phyloP scores from a whole-genome alignment of 352 stramenopile species.

The Peronospora tabacina region DNA sequence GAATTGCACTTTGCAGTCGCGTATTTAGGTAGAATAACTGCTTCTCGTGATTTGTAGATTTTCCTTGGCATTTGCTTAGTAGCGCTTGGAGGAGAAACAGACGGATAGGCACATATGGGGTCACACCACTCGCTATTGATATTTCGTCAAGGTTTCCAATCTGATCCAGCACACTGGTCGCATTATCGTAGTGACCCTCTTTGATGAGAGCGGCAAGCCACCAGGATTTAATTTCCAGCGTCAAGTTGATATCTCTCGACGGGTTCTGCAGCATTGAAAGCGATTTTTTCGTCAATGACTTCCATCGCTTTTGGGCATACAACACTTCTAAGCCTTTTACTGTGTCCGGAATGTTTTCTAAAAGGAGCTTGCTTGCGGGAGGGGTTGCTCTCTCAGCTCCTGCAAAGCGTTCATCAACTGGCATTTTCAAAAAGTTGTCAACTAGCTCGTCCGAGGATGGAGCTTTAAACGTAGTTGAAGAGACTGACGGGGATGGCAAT shows the following conservation, averaged over 20 bases:
- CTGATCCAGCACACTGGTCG: conserved; percentile 60
- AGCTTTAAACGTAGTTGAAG: conserved; percentile 23
- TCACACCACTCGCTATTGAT: conserved; percentile 9
- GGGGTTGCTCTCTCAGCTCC: conserved; percentile 17
- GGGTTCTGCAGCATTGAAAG: conserved; percentile 62
- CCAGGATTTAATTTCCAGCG: conserved; percentile 74
- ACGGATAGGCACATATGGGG: conserved; percentile 49
- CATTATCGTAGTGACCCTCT: conserved; percentile 69
- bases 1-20: conserved; percentile 26
- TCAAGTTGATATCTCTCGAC: conserved; percentile 36
- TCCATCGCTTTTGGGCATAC: conserved; percentile 64
- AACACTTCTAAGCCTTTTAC: conserved; percentile 44
- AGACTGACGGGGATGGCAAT: conserved; percentile 11
- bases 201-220: conserved; percentile 76
- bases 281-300: conserved; percentile 65
- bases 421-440: conserved; percentile 54
- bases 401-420: conserved; percentile 35
- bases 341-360: conserved; percentile 53
- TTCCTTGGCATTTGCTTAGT: conserved; percentile 65
- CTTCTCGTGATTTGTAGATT: conserved; percentile 48
- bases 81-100: conserved; percentile 55
- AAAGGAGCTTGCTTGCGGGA: conserved; percentile 37
- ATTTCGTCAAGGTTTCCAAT: conserved; percentile 55
- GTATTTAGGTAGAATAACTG: conserved; percentile 54
- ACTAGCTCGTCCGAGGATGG: conserved; percentile 44